Evolutionary conservation across 164 flowering plant species (phyloP), one percentile per base, ranked within the genome.

Genomic region (Brasenia schreberi): DNA sequence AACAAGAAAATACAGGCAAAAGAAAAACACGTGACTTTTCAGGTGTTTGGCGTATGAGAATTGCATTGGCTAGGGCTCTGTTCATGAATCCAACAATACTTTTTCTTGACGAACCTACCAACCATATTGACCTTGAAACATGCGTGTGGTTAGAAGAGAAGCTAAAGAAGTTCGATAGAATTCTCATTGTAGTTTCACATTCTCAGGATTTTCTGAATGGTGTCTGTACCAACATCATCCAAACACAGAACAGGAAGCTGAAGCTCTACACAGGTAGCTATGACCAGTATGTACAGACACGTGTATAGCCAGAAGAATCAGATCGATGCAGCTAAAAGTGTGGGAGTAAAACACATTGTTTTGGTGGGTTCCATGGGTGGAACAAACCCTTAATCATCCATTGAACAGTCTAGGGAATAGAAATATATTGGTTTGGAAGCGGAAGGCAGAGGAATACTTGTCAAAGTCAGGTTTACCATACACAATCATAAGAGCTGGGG

Each of bases 21-120:
- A 83, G 27, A 23, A 85, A 85, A 73, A 90, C 98, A 16, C 74
- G 81, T 17, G 97, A 90, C 77, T 93, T 93, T 72, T 90, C 97
- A 72, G 98, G 98, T 76, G 98, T 96, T n/a, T 93, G 98, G 98
- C 84, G 98, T 70, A 94, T 94, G 98, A 84, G 98, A 69, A 94
- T 91, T 76, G 97, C 97, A 42, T 68, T 94, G 59, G 97, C 98
- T 43, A 75, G 96, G 5, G 96, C 98, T 7, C 66, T 93, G 43
- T 93, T 93, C 69, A 90, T 93, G 82, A 90, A 89, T 61, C 97
- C 98, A 18, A 93, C 98, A 14, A 81, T 93, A 59, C 77, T 90
- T 42, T 67, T 90, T 66, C 90, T 90, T 64, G 96, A 90, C 79
- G 96, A 90, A 69, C 97, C 98, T 5, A 93, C 98, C 42, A 93